Base-by-base conservation (phyloP, 805 yeast species). In the Lipomyces kockii region DNA sequence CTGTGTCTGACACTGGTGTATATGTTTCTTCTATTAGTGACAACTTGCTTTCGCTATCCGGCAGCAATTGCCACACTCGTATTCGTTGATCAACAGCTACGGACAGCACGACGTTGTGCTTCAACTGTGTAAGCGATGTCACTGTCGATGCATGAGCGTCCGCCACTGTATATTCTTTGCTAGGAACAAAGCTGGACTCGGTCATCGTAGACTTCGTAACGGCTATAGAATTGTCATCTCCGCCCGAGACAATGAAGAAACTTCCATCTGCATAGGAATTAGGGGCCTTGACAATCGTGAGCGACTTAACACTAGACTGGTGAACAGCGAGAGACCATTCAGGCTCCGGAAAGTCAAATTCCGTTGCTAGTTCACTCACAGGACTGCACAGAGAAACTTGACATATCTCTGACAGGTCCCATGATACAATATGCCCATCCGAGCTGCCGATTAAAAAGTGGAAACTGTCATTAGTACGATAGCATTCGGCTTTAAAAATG, bases 1-100 rank as follows among this genome's bases (percentile, higher is more conserved):
- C 98, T 0, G 97, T 91, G 74, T 94, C 99, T 0, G 98, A 97
- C 46, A 92, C 86, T 0, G 97, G 88, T 1, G 97, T 91, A 76
- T 89, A 90, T 57, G 76, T 76, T 0, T 83, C 80, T 8, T 83
- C 82, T 0, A 76, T 6, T 29, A 82, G 66, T 3, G 3, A 58
- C 64, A 35, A 86, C 64, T 2, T 66, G 57, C 0, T 69, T 71
- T 0, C 71, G 72, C 0, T 73, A 8, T 78, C 75, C n/a, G 74
- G 75, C 4, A 35, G 25, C 29, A 81, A 69, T 3, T 77, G 67
- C 98, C 98, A 93, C 4, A 83, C 61, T 63, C 89, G 82, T 0
- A 91, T 80, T 3, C 86, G 81, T 77, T 95, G 99, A 74, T 95
- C 99, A 3, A 92, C 97, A 0, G 97, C 89, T 0, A 90, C 85